Evolutionary conservation across 176 grass and related monocot genomes (phyloP).

Genomic region (Eremochloa ophiuroides): DNA sequence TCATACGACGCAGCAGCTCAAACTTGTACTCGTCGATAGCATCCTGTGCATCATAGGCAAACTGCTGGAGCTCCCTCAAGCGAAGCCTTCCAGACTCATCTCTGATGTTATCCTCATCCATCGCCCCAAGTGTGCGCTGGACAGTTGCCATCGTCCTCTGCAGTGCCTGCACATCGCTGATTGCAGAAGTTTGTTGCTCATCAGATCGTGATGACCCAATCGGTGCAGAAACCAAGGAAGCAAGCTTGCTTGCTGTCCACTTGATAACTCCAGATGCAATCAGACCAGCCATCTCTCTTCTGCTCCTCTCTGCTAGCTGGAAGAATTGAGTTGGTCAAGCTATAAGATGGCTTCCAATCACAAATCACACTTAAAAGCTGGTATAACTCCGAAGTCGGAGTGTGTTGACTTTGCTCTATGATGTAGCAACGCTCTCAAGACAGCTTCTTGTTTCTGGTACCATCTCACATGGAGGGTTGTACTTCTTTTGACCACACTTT

Average conservation of each 20-base stretch:
- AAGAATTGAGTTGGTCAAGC: neutral
- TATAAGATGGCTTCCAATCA: neutral
- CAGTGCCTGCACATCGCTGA: slow-evolving; percentile 1
- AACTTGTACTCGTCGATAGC: slow-evolving; percentile 38
- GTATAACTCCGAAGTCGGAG: neutral
- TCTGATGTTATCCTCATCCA: slow-evolving; percentile 5
- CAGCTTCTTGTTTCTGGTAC: neutral
- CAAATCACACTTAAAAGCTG: neutral
- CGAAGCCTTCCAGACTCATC: slow-evolving; percentile 28
- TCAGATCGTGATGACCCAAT: neutral
- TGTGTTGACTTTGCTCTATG: neutral
- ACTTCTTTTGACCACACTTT: neutral
- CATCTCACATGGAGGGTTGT: slow-evolving; percentile 12
- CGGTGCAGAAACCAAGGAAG: slow-evolving; percentile 1
- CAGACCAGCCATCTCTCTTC: slow-evolving; percentile 9
- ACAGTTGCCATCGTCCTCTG: slow-evolving; percentile 22
- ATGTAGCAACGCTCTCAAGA: neutral
- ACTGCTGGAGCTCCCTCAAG: slow-evolving; percentile 31
- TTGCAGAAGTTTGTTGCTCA: slow-evolving; percentile 1
- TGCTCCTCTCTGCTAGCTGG: neutral
- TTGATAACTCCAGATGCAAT: slow-evolving; percentile 27
- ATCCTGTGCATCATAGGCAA: slow-evolving; percentile 45
- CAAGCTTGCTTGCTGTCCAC: slow-evolving; percentile 25
- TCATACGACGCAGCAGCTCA: slow-evolving; percentile 19
- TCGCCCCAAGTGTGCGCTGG: slow-evolving; percentile 19